Evolutionary conservation across 306 rosid genomes (phyloP).

Genomic region (Sicyos edulis): DNA sequence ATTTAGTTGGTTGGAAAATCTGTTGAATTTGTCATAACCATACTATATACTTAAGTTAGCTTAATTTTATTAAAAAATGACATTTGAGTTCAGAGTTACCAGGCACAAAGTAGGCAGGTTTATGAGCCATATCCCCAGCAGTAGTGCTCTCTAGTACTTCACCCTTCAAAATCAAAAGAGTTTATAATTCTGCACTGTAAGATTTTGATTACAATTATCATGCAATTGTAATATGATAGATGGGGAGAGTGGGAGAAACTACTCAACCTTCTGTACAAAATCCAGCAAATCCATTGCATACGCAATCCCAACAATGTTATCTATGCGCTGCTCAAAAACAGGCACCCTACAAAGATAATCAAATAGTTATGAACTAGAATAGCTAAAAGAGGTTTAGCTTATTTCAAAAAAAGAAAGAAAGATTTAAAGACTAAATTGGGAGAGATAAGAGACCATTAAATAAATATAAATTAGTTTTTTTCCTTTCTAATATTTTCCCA

Average conservation of each 20-base stretch:
- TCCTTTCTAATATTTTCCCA: neutral
- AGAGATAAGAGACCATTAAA: neutral
- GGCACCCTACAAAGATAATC: conserved; percentile 64
- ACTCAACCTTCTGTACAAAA: conserved; percentile 71
- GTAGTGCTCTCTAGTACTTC: conserved; percentile 76
- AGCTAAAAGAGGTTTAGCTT: neutral
- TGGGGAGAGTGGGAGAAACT: conserved; percentile 24
- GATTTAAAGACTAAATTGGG: neutral
- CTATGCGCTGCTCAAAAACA: conserved; percentile 97
- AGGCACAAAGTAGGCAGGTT: conserved; percentile 96
- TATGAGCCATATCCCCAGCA: conserved; percentile 94
- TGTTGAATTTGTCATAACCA: neutral
- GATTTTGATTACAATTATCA: conserved; percentile 39
- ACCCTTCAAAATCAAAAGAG: conserved; percentile 84
- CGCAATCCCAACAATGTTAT: conserved; percentile 94
- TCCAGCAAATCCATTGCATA: conserved; percentile 97
- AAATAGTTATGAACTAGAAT: neutral
- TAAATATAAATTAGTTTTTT: neutral
- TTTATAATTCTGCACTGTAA: conserved; percentile 53
- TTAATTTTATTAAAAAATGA: neutral
- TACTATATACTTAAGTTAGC: neutral
- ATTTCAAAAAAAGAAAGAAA: neutral
- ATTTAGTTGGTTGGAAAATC: neutral
- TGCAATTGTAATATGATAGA: conserved; percentile 26
- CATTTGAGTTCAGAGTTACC: conserved; percentile 44